phyloP scores from a whole-genome alignment of 768 basidiomycete species.

The Baorangia bicolor region DNA sequence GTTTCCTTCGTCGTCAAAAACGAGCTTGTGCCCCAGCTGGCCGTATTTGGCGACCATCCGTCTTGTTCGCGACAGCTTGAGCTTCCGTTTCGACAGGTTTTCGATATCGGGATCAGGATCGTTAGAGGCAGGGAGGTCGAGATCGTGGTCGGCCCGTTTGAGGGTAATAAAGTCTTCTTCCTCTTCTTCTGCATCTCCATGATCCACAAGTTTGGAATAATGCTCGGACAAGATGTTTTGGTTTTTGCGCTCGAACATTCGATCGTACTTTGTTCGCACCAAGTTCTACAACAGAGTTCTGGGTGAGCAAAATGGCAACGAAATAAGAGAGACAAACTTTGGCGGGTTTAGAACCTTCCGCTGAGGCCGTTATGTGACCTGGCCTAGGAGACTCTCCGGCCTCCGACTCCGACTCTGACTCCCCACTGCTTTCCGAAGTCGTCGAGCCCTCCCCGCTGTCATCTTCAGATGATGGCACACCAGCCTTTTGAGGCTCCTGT shows the following conservation, averaged over 20 bases:
- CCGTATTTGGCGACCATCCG: constrained; percentile 64
- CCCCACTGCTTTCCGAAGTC: constrained; percentile 26
- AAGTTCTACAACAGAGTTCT: constrained; percentile 27
- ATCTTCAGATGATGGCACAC: constrained; percentile 17
- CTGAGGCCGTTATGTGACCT: background rate
- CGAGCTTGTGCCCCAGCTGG: constrained; percentile 64
- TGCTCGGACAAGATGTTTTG: constrained; percentile 90
- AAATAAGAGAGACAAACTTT: constrained; percentile 39
- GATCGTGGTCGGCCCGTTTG: constrained; percentile 85
- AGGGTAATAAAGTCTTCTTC: constrained; percentile 90
- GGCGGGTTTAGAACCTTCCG: constrained; percentile 26
- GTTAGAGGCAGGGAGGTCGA: constrained; percentile 52
- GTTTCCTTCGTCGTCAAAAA: constrained; percentile 89
- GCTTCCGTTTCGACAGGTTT: constrained; percentile 85
- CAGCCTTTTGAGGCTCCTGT: constrained; percentile 24
- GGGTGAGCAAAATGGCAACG: background rate
- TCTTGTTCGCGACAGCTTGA: constrained; percentile 70
- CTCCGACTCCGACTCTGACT: constrained; percentile 29
- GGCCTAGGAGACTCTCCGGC: background rate
- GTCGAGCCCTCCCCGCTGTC: constrained; percentile 12
- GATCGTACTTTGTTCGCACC: constrained; percentile 91
- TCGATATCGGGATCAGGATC: constrained; percentile 37
- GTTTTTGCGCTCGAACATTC: constrained; percentile 97
- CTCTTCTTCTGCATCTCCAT: constrained; percentile 45
- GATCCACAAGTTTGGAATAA: constrained; percentile 85